phyloP scores from a whole-genome alignment of 257 asterid species.

The Lavandula angustifolia region DNA sequence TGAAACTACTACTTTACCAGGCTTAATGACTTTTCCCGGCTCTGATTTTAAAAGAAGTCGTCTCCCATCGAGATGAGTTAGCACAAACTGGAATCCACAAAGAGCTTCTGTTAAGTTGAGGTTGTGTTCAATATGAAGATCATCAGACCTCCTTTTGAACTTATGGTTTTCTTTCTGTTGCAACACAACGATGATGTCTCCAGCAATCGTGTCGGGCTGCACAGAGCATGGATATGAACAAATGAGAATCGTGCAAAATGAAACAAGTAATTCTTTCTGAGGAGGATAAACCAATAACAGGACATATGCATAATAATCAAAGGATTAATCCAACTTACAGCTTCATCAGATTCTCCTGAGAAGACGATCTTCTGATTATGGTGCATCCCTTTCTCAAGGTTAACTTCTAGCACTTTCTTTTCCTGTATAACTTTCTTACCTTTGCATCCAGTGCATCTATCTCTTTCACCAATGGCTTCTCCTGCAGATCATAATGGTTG shows the following conservation, averaged over 20 bases:
- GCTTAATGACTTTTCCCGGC: slow-evolving; percentile 48
- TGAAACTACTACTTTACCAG: slow-evolving; percentile 33
- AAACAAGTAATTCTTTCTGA: too few relatives aligned
- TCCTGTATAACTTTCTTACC: slow-evolving; percentile 41
- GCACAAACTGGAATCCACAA: slow-evolving; percentile 48
- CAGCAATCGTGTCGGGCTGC: slow-evolving; percentile 44
- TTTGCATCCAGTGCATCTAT: slow-evolving; percentile 48
- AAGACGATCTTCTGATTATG: slow-evolving; percentile 41
- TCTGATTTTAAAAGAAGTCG: slow-evolving; percentile 43
- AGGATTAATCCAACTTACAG: slow-evolving; percentile 32
- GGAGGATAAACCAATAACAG: too few relatives aligned
- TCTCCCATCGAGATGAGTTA: slow-evolving; percentile 48
- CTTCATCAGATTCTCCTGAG: slow-evolving; percentile 49
- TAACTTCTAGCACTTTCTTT: slow-evolving; percentile 48
- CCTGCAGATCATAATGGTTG: slow-evolving; percentile 30
- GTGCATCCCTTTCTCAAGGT: slow-evolving; percentile 48
- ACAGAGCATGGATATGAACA: slow-evolving; percentile 16
- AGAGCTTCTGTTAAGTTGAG: slow-evolving; percentile 46
- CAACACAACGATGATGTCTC: slow-evolving; percentile 30
- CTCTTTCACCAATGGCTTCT: slow-evolving; percentile 39
- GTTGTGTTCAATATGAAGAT: slow-evolving; percentile 44
- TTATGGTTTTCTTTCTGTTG: slow-evolving; percentile 34
- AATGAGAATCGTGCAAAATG: background rate
- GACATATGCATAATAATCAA: too few relatives aligned
- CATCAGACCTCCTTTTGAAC: slow-evolving; percentile 34